Percentiles rank a stretch among this genome's conserved stretches.
Conservation (phyloP, 768 basidiomycete species). For the Pluteus cervinus region DNA sequence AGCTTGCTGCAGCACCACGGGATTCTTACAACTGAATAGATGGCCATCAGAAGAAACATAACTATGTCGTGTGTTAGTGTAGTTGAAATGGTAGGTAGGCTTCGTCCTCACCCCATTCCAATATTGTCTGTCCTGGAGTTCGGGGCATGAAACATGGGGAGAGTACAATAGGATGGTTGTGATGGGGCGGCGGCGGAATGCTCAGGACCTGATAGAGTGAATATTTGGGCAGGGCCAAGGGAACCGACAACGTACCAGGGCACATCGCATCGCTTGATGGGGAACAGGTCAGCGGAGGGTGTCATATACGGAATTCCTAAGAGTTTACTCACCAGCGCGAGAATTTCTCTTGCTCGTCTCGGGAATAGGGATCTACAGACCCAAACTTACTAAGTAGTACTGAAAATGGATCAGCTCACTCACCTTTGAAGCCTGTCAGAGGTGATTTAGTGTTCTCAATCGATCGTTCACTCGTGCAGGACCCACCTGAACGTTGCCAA, state of each 20-base stretch:
- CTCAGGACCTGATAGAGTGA: slow-evolving; percentile 48
- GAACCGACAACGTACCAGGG: slow-evolving; percentile 24
- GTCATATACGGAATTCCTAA: background rate
- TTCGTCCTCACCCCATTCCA: too few species aligned
- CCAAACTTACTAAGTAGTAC: background rate
- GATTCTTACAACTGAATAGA: slow-evolving; percentile 47
- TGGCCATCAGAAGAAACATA: slow-evolving; percentile 56
- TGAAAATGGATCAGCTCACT: background rate
- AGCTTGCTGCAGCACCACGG: slow-evolving; percentile 42
- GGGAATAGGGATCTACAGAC: slow-evolving; percentile 49
- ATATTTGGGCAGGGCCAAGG: background rate
- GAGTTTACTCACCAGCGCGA: slow-evolving; percentile 38
- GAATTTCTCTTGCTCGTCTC: slow-evolving; percentile 50
- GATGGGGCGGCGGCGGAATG: slow-evolving; percentile 36
- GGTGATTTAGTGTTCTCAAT: slow-evolving; percentile 1
- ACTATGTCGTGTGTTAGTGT: slow-evolving; percentile 11
- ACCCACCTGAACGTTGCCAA: slow-evolving; percentile 55
- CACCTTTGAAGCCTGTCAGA: slow-evolving; percentile 47
- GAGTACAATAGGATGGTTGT: slow-evolving; percentile 46
- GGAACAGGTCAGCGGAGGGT: too few species aligned
- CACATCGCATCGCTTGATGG: slow-evolving; percentile 43
- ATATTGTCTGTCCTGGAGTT: slow-evolving; percentile 8
- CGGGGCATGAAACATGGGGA: slow-evolving; percentile 47
- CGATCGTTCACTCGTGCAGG: too few species aligned
- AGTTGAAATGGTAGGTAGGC: background rate